Base-by-base conservation (phyloP, 176 grass and related monocot genomes). In the Metroxylon sagu region DNA sequence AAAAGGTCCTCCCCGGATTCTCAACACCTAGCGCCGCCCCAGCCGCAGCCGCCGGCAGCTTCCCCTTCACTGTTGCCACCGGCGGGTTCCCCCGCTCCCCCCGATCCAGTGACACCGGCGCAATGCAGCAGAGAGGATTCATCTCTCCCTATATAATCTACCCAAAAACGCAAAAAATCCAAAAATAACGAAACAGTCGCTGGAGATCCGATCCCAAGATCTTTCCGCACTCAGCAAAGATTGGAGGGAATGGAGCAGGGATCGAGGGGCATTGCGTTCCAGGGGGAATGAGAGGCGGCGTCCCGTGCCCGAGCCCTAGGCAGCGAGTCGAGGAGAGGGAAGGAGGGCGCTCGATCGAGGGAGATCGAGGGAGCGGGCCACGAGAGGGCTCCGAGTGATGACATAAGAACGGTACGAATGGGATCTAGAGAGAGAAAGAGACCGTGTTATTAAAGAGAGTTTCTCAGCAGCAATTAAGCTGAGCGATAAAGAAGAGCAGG, bases 91-190 rank as follows among this genome's bases (percentile, higher is more conserved):
- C 60, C 29, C 62, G 62, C 21, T 65, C 62, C 16, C 23, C 48
- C 25, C 62, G 48, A 21, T 65, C 62, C 62, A 65, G 62, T 23
- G 62, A 65, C 23, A 65, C 62, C 6, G 62, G 62, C 62, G 62
- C 62, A 65, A 65, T 65, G 62, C 62, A 65, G 49, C 62, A 65
- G 25, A 65, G 21, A 0, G 62, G 62, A 28, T 65, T 65, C 62
- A 65, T 65, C 48, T 26, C 35, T 43, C 2, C 35, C 10, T 43
- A 43, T 43, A 43, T 43, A 10, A 43, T 14, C 35, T 12, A 43
- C 35, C 35, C 2, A 14, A 43, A 43, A 43, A 7, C 35, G 2
- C 7, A 43, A 43, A 43, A 14, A 43, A 12, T 2, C 12, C 35
- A 6, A 2, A 43, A 43, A 43, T 12, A 43, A 12, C 7, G 8